These are phyloP conservation scores for Suillus brevipes DNA, from an alignment of 768 basidiomycete genomes.

Conservation along the genomic window DNA sequence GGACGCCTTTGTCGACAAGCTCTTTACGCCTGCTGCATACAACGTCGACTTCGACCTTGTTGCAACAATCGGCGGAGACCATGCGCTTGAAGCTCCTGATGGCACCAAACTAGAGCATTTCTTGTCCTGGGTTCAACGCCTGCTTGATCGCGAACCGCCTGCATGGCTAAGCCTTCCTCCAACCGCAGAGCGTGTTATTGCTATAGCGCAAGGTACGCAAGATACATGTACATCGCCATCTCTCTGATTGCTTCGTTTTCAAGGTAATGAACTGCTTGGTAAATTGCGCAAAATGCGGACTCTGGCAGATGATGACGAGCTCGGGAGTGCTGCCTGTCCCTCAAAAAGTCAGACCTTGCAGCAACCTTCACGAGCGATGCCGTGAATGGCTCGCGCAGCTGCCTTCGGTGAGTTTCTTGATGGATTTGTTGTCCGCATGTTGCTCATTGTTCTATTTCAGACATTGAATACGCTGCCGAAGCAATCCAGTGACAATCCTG, in stretches of 20 bases:
- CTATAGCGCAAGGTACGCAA: slow-evolving; percentile 78
- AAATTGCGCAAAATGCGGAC: slow-evolving; percentile 94
- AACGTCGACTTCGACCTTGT: slow-evolving; percentile 93
- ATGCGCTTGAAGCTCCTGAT: slow-evolving; percentile 74
- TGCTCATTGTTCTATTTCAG: slow-evolving; percentile 36
- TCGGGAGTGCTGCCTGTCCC: slow-evolving; percentile 48
- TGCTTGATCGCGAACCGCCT: slow-evolving; percentile 93
- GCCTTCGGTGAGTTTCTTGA: slow-evolving; percentile 58
- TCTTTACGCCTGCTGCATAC: slow-evolving; percentile 88
- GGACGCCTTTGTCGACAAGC: slow-evolving; percentile 87
- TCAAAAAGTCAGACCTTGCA: slow-evolving; percentile 65
- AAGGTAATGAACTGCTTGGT: slow-evolving; percentile 78
- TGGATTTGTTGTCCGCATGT: background rate
- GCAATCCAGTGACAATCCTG: slow-evolving; percentile 68
- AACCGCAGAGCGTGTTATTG: slow-evolving; percentile 90
- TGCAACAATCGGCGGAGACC: slow-evolving; percentile 55
- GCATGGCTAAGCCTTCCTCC: slow-evolving; percentile 93
- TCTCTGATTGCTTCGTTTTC: slow-evolving; percentile 8
- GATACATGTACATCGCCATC: slow-evolving; percentile 5
- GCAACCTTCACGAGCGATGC: slow-evolving; percentile 76
- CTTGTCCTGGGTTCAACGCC: slow-evolving; percentile 80
- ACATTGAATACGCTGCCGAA: slow-evolving; percentile 64
- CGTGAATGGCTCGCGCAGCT: slow-evolving; percentile 79
- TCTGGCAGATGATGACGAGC: slow-evolving; percentile 79
- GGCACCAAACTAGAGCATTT: slow-evolving; percentile 93